phyloP scores from a whole-genome alignment of 2,329 filamentous ascomycete species.

The Penicillium sp. region DNA sequence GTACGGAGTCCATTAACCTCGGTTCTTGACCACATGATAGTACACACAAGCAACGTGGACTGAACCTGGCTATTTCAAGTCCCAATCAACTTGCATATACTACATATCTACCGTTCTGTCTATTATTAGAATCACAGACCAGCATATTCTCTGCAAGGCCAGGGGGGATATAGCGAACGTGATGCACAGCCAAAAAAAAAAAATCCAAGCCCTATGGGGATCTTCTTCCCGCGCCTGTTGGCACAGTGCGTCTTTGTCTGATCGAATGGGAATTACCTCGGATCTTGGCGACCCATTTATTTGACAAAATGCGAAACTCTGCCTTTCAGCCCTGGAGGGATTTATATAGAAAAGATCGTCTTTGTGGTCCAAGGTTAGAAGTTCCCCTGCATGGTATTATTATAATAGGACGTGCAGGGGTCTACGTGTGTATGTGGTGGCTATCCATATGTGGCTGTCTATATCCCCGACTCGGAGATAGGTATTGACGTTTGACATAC shows the following conservation, averaged over 20 bases:
- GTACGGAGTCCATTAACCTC: not conserved
- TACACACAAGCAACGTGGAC: not conserved
- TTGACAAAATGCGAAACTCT: not conserved
- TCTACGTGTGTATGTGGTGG: not conserved
- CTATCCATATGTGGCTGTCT: not conserved
- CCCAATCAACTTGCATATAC: not conserved
- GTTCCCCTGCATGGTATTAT: not conserved
- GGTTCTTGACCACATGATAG: not conserved
- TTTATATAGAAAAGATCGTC: not conserved
- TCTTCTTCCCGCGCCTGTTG: not conserved
- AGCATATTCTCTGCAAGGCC: not conserved
- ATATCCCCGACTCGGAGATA: not conserved
- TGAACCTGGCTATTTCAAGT: not conserved
- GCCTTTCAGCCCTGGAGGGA: not conserved
- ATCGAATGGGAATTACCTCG: not conserved
- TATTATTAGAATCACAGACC: not conserved
- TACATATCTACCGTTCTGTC: not conserved
- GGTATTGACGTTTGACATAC: not conserved
- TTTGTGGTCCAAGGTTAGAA: not conserved
- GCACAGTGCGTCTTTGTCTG: not conserved
- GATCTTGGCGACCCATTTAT: constrained; percentile 6
- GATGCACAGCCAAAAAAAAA: not conserved
- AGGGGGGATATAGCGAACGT: not conserved
- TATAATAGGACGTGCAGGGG: not conserved
- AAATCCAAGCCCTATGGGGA: constrained; percentile 1